Evolutionary conservation across 345 rosid genomes (phyloP).

Genomic region (Citrus australasica): DNA sequence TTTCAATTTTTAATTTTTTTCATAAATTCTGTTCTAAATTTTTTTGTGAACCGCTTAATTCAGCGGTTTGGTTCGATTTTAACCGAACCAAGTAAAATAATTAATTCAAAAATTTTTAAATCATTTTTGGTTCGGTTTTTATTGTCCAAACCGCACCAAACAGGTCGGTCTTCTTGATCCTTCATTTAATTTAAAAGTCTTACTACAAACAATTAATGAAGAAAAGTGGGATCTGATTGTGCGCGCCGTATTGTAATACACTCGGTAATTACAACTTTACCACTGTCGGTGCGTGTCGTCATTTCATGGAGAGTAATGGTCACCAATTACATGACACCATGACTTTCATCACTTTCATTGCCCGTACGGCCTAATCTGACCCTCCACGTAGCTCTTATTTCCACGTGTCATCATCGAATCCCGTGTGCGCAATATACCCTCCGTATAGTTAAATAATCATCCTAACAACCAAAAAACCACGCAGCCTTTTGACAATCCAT

Average conservation of each 20-base stretch:
- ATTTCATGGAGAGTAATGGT: background rate
- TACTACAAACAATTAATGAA: background rate
- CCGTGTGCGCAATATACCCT: background rate
- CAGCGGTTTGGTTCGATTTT: too few species aligned
- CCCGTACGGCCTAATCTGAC: background rate
- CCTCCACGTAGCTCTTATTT: background rate
- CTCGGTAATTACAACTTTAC: slow-evolving; percentile 25
- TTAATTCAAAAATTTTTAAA: too few species aligned
- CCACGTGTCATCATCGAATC: slow-evolving; percentile 19
- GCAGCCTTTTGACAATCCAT: background rate
- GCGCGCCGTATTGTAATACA: too few species aligned
- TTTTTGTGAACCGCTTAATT: too few species aligned
- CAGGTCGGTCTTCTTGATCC: background rate
- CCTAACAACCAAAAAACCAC: background rate
- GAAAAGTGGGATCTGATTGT: background rate
- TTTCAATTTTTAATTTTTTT: too few species aligned
- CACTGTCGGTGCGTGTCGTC: slow-evolving; percentile 39
- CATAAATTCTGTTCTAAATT: too few species aligned
- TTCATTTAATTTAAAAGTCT: too few species aligned
- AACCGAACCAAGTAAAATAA: too few species aligned
- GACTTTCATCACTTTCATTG: background rate
- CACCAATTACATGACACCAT: background rate
- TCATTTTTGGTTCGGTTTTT: too few species aligned
- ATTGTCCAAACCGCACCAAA: too few species aligned
- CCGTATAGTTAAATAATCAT: background rate